Base-by-base conservation (phyloP, 2,329 filamentous ascomycete species). In the Paracorniculantispora psalliotae region DNA sequence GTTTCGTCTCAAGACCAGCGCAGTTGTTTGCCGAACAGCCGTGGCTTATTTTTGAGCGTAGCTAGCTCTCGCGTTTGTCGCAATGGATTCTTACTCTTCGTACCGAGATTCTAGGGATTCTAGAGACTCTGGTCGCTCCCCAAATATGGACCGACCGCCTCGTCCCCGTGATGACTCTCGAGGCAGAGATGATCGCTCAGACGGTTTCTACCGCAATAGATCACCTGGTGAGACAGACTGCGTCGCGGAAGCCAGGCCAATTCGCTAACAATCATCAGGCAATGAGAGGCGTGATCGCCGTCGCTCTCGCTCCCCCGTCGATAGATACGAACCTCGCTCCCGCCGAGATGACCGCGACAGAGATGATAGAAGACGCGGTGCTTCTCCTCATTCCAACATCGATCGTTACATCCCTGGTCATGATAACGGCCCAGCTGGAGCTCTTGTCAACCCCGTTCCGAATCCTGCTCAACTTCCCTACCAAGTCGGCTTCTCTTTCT, bases 341-440 rank as follows among this genome's bases (percentile, higher is more conserved):
- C 84, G 88, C 50, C 82, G 90, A 65, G 89, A 92, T 63, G 89
- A 91, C 53, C 75, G 82, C 61, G 78, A 80, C 44, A 69, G 85
- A 56, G 86, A 90, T 60, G 85, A 88, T 65, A 76, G 79, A 57
- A 84, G 87, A 60, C 82, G 83, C 47, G 72, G 90, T 65, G 67
- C 81, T 69, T 81, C 86, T 10, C 77, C 87, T 62, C 77, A 88
- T 30, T 82, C 87, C 60, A 89, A 89, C 60, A 94, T 96, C 64
- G 91, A 96, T 71, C 86, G 91, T 66, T 94, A 94, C 69, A 87
- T 94, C 21, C 91, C 91, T 1, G 89, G 89, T 19, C 87, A 91
- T 64, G 84, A 88, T 56, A 73, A 68, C 59, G 68, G 69, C 35
- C 71, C 81, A 19, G 73, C 81, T 15, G 76, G 66, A 10, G 39